phyloP scores from a whole-genome alignment of 139 green algal genomes.

The Monoraphidium neglectum region DNA sequence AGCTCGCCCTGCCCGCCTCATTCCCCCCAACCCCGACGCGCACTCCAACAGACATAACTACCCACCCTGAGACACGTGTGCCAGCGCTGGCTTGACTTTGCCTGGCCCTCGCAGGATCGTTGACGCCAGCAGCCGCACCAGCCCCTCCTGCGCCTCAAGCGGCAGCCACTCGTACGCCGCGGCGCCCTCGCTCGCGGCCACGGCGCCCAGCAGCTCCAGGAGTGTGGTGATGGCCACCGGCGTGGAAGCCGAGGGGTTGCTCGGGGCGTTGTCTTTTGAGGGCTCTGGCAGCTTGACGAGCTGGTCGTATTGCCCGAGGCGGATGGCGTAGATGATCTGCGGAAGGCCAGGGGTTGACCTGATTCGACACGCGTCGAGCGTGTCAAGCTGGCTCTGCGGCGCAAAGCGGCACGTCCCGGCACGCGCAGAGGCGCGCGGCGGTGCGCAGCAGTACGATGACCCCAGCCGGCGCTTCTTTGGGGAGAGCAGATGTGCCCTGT shows the following conservation, averaged over 20 bases:
- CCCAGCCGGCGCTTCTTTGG: not conserved
- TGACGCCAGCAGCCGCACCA: conserved; percentile 32
- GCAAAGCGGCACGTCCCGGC: not conserved
- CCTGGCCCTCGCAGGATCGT: not conserved
- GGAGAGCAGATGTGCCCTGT: not conserved
- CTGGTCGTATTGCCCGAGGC: no score
- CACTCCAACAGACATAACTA: no score
- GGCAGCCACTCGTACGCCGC: conserved; percentile 19
- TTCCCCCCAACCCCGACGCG: no score
- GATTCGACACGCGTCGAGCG: no score
- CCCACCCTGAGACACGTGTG: conserved; percentile 22
- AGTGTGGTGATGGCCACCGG: not conserved
- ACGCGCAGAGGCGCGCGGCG: not conserved
- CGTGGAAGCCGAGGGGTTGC: no score
- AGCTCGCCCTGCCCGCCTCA: no score
- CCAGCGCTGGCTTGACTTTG: conserved; percentile 24
- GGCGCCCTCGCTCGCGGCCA: not conserved
- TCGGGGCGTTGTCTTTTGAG: not conserved
- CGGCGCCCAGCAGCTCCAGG: not conserved
- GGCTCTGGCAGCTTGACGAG: not conserved
- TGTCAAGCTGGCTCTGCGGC: not conserved
- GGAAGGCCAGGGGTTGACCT: no score
- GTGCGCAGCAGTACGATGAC: not conserved
- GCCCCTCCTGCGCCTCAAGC: not conserved
- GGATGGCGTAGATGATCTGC: no score